Evolutionary conservation across 2,329 filamentous ascomycete genomes (phyloP).

Genomic region (Botrytis elliptica): DNA sequence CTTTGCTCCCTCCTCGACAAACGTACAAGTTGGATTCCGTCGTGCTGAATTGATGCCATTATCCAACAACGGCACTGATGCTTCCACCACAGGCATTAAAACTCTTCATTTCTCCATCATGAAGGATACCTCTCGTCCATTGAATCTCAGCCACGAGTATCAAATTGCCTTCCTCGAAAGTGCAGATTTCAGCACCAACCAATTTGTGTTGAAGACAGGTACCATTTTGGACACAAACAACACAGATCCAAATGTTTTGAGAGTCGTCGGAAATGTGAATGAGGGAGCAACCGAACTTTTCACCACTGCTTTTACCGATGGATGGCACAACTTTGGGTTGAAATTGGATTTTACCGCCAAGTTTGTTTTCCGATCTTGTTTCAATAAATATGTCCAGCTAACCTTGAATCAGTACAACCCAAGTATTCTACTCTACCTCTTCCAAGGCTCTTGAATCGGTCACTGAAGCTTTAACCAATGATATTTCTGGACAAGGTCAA

Average conservation of each 20-base stretch:
- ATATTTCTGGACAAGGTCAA: constrained; percentile 57
- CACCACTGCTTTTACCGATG: constrained; percentile 51
- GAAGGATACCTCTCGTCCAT: constrained; percentile 49
- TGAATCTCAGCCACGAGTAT: constrained; percentile 55
- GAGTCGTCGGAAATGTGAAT: constrained; percentile 39
- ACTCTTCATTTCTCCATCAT: constrained; percentile 61
- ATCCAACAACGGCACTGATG: constrained; percentile 48
- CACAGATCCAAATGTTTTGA: background rate
- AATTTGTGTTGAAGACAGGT: constrained; percentile 56
- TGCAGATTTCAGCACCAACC: constrained; percentile 49
- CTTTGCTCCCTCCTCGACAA: constrained; percentile 51
- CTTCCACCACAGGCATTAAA: constrained; percentile 54
- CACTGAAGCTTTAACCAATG: constrained; percentile 48
- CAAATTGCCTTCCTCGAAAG: constrained; percentile 42
- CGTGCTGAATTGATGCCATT: constrained; percentile 55
- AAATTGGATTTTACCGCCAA: constrained; percentile 56
- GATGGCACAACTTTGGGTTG: constrained; percentile 63
- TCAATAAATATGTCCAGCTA: background rate
- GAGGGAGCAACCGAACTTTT: constrained; percentile 52
- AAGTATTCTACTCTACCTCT: constrained; percentile 57
- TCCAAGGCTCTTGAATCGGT: constrained; percentile 47
- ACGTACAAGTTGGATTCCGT: constrained; percentile 58
- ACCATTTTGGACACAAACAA: constrained; percentile 45
- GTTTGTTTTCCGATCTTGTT: constrained; percentile 41
- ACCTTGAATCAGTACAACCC: constrained; percentile 47